A percentile compares a stretch with the other conserved stretches of the same genome.
Evolutionary conservation across 306 rosid species (phyloP).

Genomic region (Ceratonia siliqua): DNA sequence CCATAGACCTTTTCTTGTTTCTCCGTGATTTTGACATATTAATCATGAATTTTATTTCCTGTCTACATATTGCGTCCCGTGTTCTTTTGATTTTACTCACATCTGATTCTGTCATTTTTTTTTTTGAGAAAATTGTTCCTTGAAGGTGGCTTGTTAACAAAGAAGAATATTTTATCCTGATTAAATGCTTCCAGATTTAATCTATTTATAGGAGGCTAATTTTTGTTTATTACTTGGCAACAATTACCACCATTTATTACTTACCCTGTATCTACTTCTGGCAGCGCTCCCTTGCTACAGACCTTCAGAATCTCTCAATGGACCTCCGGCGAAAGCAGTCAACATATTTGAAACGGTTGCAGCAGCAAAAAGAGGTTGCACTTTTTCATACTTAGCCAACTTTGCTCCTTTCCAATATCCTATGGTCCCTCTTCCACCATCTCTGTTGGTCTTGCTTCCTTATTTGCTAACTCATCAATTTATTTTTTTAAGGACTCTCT

Average conservation of each 20-base stretch:
- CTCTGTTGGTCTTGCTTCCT: not conserved
- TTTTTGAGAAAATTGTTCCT: slow-evolving; percentile 4
- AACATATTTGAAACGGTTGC: slow-evolving; percentile 63
- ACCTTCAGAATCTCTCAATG: slow-evolving; percentile 79
- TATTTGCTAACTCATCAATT: not conserved
- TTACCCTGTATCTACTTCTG: slow-evolving; percentile 38
- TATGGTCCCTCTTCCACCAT: not conserved
- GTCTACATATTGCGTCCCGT: not conserved
- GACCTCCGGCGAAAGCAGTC: slow-evolving; percentile 78
- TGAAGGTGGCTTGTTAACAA: not conserved
- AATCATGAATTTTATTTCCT: not conserved
- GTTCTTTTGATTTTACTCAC: slow-evolving; percentile 12
- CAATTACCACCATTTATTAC: slow-evolving; percentile 28
- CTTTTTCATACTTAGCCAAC: slow-evolving; percentile 20
- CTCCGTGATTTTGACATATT: slow-evolving; percentile 18
- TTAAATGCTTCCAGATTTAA: not conserved
- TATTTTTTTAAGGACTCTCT: not conserved
- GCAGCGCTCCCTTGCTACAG: slow-evolving; percentile 85
- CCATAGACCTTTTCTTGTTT: not conserved
- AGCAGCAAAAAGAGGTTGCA: slow-evolving; percentile 74
- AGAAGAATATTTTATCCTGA: not conserved
- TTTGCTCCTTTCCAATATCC: not conserved
- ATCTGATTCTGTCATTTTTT: not conserved
- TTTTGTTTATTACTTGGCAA: not conserved
- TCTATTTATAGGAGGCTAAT: not conserved